A percentile compares a stretch with the other conserved stretches of the same genome.
phyloP scores from a whole-genome alignment of 2,329 filamentous ascomycete genomes.

The Fusarium vanettenii region DNA sequence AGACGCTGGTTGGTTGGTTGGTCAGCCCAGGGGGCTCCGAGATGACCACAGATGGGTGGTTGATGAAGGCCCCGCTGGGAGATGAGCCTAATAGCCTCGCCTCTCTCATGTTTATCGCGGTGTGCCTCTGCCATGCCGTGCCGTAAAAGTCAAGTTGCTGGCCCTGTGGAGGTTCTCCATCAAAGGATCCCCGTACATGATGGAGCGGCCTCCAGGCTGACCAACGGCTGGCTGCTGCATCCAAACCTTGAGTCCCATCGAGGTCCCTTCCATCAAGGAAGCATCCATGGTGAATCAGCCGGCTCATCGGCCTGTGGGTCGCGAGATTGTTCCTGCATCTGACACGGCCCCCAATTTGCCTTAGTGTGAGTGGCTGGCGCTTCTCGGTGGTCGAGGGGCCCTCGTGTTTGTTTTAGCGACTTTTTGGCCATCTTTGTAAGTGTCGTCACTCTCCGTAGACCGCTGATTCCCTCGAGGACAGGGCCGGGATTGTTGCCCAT shows the following conservation, averaged over 20 bases:
- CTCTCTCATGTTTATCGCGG: not conserved
- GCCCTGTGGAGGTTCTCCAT: not conserved
- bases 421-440: not conserved
- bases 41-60: conserved; percentile 19
- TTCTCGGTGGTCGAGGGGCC: conserved; percentile 19
- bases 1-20: conserved; percentile 32
- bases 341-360: conserved; percentile 36
- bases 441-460: conserved; percentile 16
- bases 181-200: conserved; percentile 15
- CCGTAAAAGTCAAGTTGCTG: not conserved
- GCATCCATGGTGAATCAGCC: conserved; percentile 30
- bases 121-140: not conserved
- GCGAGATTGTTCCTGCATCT: conserved; percentile 50
- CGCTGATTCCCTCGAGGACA: conserved; percentile 6
- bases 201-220: conserved; percentile 6
- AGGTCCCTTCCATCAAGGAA: conserved; percentile 1
- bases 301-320: conserved; percentile 43
- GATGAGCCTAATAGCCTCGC: conserved; percentile 35
- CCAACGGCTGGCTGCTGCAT: not conserved
- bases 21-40: conserved; percentile 15
- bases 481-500: not conserved
- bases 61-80: conserved; percentile 26
- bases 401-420: conserved; percentile 35
- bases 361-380: conserved; percentile 37
- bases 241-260: not conserved